Evolutionary conservation across 2,329 filamentous ascomycete species (phyloP).

Genomic region (Bertia moriformis): DNA sequence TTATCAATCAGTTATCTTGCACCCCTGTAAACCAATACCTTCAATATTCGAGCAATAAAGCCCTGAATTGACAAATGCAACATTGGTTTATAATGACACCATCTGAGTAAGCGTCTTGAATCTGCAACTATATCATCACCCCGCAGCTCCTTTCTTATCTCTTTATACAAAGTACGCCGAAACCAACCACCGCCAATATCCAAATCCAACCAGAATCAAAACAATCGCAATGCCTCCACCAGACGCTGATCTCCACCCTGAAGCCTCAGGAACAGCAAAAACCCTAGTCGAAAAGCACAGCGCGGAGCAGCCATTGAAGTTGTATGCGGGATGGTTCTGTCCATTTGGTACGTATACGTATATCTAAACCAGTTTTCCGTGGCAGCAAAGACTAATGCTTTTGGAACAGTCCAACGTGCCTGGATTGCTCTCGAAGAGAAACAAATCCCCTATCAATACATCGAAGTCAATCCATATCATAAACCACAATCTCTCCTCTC

Average conservation of each 20-base stretch:
- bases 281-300: slow-evolving; percentile 15
- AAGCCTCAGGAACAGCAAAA: slow-evolving; percentile 26
- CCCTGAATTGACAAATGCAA: too few relatives aligned
- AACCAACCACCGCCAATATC: too few relatives aligned
- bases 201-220: too few relatives aligned
- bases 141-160: too few relatives aligned
- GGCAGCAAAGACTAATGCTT: background rate
- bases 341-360: slow-evolving; percentile 12
- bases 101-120: too few relatives aligned
- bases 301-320: slow-evolving; percentile 19
- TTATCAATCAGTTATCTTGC: too few relatives aligned
- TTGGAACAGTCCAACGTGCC: slow-evolving; percentile 30
- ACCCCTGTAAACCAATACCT: background rate
- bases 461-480: slow-evolving; percentile 43
- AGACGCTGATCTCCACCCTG: too few relatives aligned
- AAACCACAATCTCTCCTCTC: slow-evolving; percentile 35
- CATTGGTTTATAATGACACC: too few relatives aligned
- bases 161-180: too few relatives aligned
- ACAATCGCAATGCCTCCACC: too few relatives aligned
- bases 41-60: too few relatives aligned
- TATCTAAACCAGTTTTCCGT: background rate
- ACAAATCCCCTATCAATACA: slow-evolving; percentile 40
- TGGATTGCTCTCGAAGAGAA: slow-evolving; percentile 46
- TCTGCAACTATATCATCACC: too few relatives aligned
- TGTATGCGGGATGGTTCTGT: slow-evolving; percentile 40